Base-by-base conservation (phyloP, 2,329 filamentous ascomycete species). In the Colletotrichum sp. region DNA sequence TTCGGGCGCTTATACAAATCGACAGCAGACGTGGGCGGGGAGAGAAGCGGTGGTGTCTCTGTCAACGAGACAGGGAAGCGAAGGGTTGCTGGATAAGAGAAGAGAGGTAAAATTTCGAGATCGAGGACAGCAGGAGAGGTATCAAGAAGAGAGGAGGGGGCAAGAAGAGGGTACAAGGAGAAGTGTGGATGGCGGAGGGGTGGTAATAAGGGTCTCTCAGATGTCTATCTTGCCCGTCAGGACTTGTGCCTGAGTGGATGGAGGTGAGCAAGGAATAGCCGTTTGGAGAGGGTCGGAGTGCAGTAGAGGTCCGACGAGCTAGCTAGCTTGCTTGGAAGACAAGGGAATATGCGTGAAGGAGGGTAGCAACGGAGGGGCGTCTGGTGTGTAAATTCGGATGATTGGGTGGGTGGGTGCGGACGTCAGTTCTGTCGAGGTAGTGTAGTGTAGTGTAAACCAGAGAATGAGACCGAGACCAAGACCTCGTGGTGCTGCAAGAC, bases 291-390 rank as follows among this genome's bases (percentile, higher is more conserved):
- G 59, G 59, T 59, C 26, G 34, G 65, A 60, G 70, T 74, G 74
- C 70, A 74, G 74, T 60, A 73, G 39, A 32, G 39, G 26, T 60
- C 59, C 65, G 70, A 49, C 34, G 49, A 74, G 65, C 64, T 69
- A 69, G 64, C 57, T 65, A 60, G 39, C 64, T 52, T 74, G 65
- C 55, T 64, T 59, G 70, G 65, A 73, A 76, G 34, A 62, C 44
- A 65, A 74, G 62, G 70, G 59, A 73, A 75, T 32, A 71, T 52
- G 69, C 39, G 59, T 57, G 39, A 55, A 65, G 72, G 70, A 68
- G 73, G 64, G 64, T 74, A 76, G 74, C 57, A 76, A 59, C 64
- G 73, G 67, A 57, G 39, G 63, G 68, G 68, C 68, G 73, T 73
- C 44, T 72, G 63, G 44, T 74, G 71, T 24, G 59, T 70, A 64